A percentile compares a stretch with the other conserved stretches of the same genome.
Evolutionary conservation across 805 yeast genomes (phyloP).

Genomic region (Saccharomycopsis sp.): DNA sequence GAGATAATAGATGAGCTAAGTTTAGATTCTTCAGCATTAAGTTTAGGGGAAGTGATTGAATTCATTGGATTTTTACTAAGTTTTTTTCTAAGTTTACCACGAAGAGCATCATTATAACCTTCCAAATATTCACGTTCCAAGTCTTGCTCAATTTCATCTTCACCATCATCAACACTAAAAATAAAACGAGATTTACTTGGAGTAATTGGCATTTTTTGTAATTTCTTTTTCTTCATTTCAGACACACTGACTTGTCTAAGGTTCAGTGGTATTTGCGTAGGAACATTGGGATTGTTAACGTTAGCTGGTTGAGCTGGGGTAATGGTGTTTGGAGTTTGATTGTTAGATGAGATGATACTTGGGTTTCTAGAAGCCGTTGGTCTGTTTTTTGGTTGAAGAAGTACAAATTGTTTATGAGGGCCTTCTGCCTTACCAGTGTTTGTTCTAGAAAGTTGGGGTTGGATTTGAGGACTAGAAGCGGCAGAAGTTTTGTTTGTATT

Average conservation of each 20-base stretch:
- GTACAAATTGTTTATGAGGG: slow-evolving; percentile 12
- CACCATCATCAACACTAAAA: slow-evolving; percentile 77
- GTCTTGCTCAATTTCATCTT: slow-evolving; percentile 58
- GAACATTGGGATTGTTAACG: background rate
- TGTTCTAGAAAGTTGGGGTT: slow-evolving; percentile 1
- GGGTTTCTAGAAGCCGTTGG: slow-evolving; percentile 8
- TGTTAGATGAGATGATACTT: background rate
- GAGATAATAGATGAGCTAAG: background rate
- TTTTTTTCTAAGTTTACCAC: slow-evolving; percentile 32
- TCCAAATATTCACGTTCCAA: slow-evolving; percentile 52
- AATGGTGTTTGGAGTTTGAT: background rate
- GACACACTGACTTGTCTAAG: too few species aligned
- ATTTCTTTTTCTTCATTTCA: slow-evolving; percentile 7
- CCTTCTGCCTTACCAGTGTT: slow-evolving; percentile 1
- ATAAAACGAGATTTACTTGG: slow-evolving; percentile 24
- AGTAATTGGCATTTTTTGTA: slow-evolving; percentile 13
- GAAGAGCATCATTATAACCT: slow-evolving; percentile 64
- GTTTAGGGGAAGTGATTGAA: slow-evolving; percentile 8
- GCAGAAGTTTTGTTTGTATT: too few species aligned
- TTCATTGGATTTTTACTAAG: slow-evolving; percentile 20
- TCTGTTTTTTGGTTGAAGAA: slow-evolving; percentile 10
- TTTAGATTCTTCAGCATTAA: slow-evolving; percentile 4
- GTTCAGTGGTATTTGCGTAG: slow-evolving; percentile 4
- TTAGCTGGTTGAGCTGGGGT: slow-evolving; percentile 1
- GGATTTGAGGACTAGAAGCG: slow-evolving; percentile 2